These are phyloP conservation scores for Xylariaceae sp. DNA, from an alignment of 2,329 filamentous ascomycete genomes.

Conservation along the genomic window DNA sequence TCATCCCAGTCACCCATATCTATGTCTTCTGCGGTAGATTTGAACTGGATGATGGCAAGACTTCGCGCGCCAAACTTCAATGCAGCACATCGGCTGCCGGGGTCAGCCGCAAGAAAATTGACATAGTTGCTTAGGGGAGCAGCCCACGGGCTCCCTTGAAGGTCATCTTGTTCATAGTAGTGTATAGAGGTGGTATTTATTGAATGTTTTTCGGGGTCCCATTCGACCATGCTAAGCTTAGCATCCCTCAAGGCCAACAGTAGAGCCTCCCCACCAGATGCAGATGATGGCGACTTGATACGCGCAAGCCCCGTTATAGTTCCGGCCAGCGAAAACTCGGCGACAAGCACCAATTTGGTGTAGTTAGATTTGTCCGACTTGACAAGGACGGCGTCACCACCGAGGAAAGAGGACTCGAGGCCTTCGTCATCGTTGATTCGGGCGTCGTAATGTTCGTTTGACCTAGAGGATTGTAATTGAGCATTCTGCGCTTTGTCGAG, in stretches of 20 bases:
- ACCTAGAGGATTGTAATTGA: conserved; percentile 42
- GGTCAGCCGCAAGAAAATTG: conserved; percentile 85
- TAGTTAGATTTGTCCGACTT: conserved; percentile 66
- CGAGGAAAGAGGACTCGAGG: conserved; percentile 68
- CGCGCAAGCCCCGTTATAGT: conserved; percentile 82
- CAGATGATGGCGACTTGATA: conserved; percentile 72
- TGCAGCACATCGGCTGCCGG: conserved; percentile 88
- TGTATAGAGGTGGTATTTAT: conserved; percentile 93
- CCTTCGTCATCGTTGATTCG: conserved; percentile 63
- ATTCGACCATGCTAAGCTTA: conserved; percentile 90
- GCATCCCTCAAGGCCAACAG: conserved; percentile 86
- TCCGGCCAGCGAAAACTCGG: conserved; percentile 82
- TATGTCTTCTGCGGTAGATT: conserved; percentile 82
- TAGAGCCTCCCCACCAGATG: conserved; percentile 80
- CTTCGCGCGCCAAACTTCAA: conserved; percentile 89
- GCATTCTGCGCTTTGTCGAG: conserved; percentile 51
- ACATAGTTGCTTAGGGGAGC: conserved; percentile 73
- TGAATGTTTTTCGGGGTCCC: conserved; percentile 79
- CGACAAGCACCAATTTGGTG: conserved; percentile 80
- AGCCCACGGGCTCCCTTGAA: conserved; percentile 81
- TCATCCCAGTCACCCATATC: conserved; percentile 91
- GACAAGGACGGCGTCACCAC: conserved; percentile 62
- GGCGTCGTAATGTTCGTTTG: conserved; percentile 53
- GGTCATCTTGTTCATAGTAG: conserved; percentile 95
- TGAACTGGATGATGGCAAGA: conserved; percentile 91